Percentiles rank a stretch among this genome's conserved stretches.
Conservation (phyloP, 441 rosid species). For the Mallotus repandus region DNA sequence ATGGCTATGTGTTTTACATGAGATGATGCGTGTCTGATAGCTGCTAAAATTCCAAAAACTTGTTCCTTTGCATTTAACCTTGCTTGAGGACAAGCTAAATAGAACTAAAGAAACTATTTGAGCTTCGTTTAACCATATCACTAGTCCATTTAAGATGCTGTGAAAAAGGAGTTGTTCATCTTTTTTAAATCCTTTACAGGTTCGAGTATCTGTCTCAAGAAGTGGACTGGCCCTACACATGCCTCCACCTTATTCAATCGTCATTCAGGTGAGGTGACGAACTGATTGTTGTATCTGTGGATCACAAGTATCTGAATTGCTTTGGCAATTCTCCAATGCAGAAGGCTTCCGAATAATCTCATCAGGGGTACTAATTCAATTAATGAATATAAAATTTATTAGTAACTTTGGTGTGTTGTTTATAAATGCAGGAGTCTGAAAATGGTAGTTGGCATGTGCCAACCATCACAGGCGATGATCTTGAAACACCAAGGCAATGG, state of each 20-base stretch:
- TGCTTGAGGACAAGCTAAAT: background rate
- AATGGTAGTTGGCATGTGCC: conserved; percentile 92
- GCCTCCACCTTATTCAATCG: conserved; percentile 94
- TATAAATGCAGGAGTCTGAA: conserved; percentile 70
- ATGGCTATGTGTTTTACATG: background rate
- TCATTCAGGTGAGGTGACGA: conserved; percentile 65
- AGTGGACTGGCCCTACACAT: conserved; percentile 50
- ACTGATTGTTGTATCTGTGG: background rate
- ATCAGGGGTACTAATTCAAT: background rate
- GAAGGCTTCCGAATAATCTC: background rate
- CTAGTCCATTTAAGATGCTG: background rate
- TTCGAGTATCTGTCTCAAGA: conserved; percentile 52
- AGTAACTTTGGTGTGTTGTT: background rate
- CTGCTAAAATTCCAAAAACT: background rate
- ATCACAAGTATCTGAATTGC: background rate
- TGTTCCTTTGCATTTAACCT: background rate
- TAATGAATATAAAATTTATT: background rate
- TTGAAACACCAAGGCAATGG: conserved; percentile 74
- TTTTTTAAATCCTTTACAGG: conserved; percentile 43
- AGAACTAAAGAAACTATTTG: background rate
- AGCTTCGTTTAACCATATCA: background rate
- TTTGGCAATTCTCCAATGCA: background rate
- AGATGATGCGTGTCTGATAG: background rate
- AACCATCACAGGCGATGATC: conserved; percentile 52
- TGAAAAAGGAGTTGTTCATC: background rate